These are phyloP conservation scores for Pyricularia sp. DNA, from an alignment of 2,329 filamentous ascomycete species.

Conservation along the genomic window DNA sequence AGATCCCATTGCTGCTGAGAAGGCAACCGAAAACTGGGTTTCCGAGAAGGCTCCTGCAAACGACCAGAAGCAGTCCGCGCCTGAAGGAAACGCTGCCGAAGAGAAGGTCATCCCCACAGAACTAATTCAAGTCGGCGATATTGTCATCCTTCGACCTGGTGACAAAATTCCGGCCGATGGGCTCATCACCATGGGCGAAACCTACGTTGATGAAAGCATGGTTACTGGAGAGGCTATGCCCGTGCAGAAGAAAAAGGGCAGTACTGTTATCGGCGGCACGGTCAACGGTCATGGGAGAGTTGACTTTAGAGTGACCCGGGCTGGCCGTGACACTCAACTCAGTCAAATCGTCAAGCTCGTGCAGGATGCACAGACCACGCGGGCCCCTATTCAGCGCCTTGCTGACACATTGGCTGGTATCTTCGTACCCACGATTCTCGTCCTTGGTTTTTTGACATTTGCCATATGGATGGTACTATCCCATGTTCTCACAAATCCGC, in stretches of 20 bases:
- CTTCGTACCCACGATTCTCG: conserved; percentile 82
- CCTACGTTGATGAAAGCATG: conserved; percentile 95
- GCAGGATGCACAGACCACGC: conserved; percentile 87
- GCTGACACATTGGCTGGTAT: conserved; percentile 86
- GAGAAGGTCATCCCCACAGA: conserved; percentile 86
- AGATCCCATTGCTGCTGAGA: conserved; percentile 86
- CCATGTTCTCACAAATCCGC: conserved; percentile 72
- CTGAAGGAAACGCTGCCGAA: conserved; percentile 52
- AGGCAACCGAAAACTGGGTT: conserved; percentile 71
- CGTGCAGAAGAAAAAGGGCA: conserved; percentile 74
- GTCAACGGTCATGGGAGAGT: conserved; percentile 88
- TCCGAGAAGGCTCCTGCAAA: conserved; percentile 18
- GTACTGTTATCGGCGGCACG: conserved; percentile 76
- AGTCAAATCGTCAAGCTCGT: conserved; percentile 98
- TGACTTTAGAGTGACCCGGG: conserved; percentile 84
- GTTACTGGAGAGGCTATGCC: conserved; percentile 96
- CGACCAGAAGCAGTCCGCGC: conserved; percentile 30
- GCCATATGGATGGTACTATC: conserved; percentile 89
- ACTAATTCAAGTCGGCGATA: conserved; percentile 82
- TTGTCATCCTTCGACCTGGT: conserved; percentile 84
- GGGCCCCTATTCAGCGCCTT: conserved; percentile 86
- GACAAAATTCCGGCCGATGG: conserved; percentile 97
- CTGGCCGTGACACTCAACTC: conserved; percentile 88
- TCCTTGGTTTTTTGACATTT: conserved; percentile 76
- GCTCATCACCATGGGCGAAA: conserved; percentile 73